Evolutionary conservation across 2,329 filamentous ascomycete genomes (phyloP), one percentile per base, ranked within the genome.

Genomic region (Fusarium chaquense): DNA sequence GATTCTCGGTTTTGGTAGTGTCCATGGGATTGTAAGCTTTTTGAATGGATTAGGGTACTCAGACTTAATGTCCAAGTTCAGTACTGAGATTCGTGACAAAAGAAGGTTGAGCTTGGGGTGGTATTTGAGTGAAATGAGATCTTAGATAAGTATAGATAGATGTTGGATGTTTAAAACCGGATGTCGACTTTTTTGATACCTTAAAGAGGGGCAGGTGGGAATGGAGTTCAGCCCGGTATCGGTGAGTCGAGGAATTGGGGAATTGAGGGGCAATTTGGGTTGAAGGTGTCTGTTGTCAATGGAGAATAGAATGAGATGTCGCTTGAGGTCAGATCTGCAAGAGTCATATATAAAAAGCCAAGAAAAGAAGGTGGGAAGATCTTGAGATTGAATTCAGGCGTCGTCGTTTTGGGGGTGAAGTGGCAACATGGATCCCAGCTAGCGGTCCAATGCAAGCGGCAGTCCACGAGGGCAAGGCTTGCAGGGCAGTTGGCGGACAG

Each of bases 21-120:
- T 78, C 79, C 81, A 82, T 83, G 60, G 57, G 65, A 65, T 38
- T 50, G 51, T 47, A 46, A 62, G 30, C 20, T 35, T 58, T 28
- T 18, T 33, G 35, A 20, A 41, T 24, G 36, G 46, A 46, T 54
- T 43, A 57, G 30, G 53, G 41, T 36, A 56, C 22, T 30, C 51
- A 15, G 30, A 38, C 16, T 24, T 4, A 18, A n/a, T 43, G 38
- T 46, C 9, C 36, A 33, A 52, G 55, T 46, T 10, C 26, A 33
- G 6, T 32, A 43, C 36, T 47, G 28, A 33, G 24, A 38, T 24
- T 22, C 49, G n/a, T 41, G 24, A 20, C 40, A 50, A 10, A 10
- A 9, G 28, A 32, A 33, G 30, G 36, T 33, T 40, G 20, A 40
- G 26, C 40, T 58, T 43, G 44, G 26, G 22, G 38, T 35, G 47